phyloP scores from a whole-genome alignment of 108 stramenopile genomes.

The Seminavis robusta region DNA sequence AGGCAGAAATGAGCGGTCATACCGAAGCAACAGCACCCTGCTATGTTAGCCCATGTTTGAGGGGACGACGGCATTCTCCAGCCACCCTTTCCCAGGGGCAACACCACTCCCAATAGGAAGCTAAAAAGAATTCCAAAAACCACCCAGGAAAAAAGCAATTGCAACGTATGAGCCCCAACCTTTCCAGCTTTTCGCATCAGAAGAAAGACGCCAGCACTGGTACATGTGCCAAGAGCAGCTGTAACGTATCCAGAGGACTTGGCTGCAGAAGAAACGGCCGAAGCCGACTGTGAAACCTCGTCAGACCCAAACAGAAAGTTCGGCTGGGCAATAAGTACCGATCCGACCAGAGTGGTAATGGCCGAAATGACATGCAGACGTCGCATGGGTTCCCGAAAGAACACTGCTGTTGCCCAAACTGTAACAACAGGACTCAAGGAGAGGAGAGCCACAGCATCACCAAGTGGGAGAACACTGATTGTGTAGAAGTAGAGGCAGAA shows the following conservation, averaged over 20 bases:
- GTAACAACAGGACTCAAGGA: slow-evolving; percentile 45
- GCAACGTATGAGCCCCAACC: slow-evolving; percentile 40
- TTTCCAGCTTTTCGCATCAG: slow-evolving; percentile 47
- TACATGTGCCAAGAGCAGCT: slow-evolving; percentile 26
- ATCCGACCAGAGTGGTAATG: slow-evolving; percentile 22
- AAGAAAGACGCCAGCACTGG: slow-evolving; percentile 23
- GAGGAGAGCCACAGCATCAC: slow-evolving; percentile 46
- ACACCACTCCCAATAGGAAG: slow-evolving; percentile 13
- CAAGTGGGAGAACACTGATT: slow-evolving; percentile 35
- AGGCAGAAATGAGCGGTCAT: slow-evolving; percentile 29
- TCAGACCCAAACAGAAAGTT: slow-evolving; percentile 36
- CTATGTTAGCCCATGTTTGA: slow-evolving; percentile 16
- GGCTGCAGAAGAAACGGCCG: background rate
- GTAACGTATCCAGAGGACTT: slow-evolving; percentile 37
- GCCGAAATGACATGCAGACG: slow-evolving; percentile 22
- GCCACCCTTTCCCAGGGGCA: background rate
- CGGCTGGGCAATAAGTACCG: slow-evolving; percentile 33
- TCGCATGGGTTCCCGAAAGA: slow-evolving; percentile 29
- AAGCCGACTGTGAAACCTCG: no score
- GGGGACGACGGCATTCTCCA: slow-evolving; percentile 27
- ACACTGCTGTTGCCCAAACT: slow-evolving; percentile 28
- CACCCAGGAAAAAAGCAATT: slow-evolving; percentile 42
- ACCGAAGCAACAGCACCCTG: slow-evolving; percentile 25
- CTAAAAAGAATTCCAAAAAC: slow-evolving; percentile 38
- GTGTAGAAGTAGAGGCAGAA: slow-evolving; percentile 33